A percentile compares a stretch with the other conserved stretches of the same genome.
These are phyloP conservation scores for Jamesozyma jinghongensis DNA, from an alignment of 805 yeast species.

Conservation along the genomic window DNA sequence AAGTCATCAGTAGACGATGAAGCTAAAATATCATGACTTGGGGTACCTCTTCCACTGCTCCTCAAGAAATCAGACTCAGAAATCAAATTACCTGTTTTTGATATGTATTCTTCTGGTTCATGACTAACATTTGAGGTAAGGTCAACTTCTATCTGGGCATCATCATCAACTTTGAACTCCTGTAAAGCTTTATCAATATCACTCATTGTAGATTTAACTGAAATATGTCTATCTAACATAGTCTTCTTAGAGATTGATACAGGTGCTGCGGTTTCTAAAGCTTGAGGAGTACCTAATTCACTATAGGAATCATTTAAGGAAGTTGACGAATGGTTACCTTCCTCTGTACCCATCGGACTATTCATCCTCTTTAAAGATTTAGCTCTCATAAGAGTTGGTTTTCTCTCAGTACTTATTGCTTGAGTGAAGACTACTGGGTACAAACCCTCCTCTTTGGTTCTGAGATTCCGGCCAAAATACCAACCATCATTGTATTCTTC, in stretches of 20 bases:
- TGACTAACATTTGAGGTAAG: too few relatives aligned
- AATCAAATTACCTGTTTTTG: too few relatives aligned
- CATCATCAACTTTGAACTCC: constrained; percentile 40
- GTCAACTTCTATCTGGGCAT: too few relatives aligned
- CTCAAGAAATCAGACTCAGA: too few relatives aligned
- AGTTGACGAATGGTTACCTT: neutral
- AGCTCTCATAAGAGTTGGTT: constrained; percentile 44
- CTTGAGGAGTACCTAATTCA: constrained; percentile 22
- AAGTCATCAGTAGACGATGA: constrained; percentile 4
- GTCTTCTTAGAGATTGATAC: constrained; percentile 3
- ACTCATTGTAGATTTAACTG: constrained; percentile 47
- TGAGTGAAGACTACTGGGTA: constrained; percentile 88
- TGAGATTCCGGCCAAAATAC: constrained; percentile 80
- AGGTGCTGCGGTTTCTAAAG: constrained; percentile 19
- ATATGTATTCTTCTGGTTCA: too few relatives aligned
- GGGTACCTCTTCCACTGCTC: too few relatives aligned
- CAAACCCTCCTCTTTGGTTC: constrained; percentile 69
- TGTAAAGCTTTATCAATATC: constrained; percentile 68
- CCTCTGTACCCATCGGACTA: constrained; percentile 19
- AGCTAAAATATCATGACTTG: neutral
- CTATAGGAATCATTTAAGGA: constrained; percentile 12
- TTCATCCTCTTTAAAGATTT: constrained; percentile 45
- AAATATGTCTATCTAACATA: constrained; percentile 27
- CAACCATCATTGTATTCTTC: constrained; percentile 93
- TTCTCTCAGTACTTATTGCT: constrained; percentile 31